These are phyloP conservation scores for Entrophospora sp. DNA, from an alignment of 192 early-diverging fungal species.

Conservation along the genomic window DNA sequence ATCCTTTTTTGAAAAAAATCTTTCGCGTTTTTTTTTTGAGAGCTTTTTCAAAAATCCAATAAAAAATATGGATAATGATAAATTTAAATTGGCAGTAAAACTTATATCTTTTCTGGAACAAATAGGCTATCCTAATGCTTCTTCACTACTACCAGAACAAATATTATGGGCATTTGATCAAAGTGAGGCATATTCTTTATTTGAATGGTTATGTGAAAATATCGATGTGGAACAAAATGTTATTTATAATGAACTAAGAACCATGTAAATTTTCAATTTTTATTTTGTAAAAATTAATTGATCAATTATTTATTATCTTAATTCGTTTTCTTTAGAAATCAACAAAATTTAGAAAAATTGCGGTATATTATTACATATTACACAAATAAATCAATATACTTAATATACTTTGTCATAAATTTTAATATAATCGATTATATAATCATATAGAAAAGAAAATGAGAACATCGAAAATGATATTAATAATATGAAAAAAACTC, in stretches of 20 bases:
- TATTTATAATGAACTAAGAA: neutral
- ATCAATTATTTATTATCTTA: too few relatives aligned
- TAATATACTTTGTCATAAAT: neutral
- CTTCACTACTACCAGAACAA: conserved; percentile 12
- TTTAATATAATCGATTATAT: neutral
- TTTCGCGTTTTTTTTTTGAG: too few relatives aligned
- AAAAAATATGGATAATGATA: too few relatives aligned
- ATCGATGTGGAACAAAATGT: conserved; percentile 18
- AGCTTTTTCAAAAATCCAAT: too few relatives aligned
- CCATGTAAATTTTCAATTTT: conserved; percentile 8
- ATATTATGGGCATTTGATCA: conserved; percentile 11
- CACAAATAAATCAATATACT: too few relatives aligned
- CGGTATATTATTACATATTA: too few relatives aligned
- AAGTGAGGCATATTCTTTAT: neutral
- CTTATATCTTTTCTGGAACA: neutral
- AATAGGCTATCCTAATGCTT: conserved; percentile 9
- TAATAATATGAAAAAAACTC: neutral
- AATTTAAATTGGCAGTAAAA: too few relatives aligned
- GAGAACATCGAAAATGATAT: conserved; percentile 1
- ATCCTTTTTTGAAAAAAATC: too few relatives aligned
- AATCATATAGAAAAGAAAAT: neutral
- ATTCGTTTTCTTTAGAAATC: too few relatives aligned
- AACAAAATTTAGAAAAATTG: too few relatives aligned
- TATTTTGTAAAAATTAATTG: too few relatives aligned
- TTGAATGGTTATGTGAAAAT: conserved; percentile 14